Evolutionary conservation across 331 rosid species (phyloP).

Genomic region (Malus hybrid): DNA sequence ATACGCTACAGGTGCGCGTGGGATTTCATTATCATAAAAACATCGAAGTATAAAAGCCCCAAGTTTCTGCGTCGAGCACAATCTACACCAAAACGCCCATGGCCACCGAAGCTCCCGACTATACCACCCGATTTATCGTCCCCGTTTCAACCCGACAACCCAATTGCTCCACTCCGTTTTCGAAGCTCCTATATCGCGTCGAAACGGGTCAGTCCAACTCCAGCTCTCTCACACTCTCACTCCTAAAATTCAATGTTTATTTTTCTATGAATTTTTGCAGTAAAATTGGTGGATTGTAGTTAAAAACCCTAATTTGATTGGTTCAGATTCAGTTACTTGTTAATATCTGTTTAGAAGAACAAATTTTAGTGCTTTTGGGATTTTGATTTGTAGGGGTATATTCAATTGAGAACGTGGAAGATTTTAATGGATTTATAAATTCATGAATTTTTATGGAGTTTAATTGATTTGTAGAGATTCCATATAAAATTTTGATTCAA

Average conservation of each 20-base stretch:
- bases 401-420: too few relatives aligned
- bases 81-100: constrained; percentile 28
- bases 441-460: too few relatives aligned
- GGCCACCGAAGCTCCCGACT: constrained; percentile 40
- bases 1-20: constrained; percentile 1
- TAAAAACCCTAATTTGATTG: neutral
- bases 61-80: neutral
- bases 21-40: neutral
- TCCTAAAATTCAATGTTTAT: neutral
- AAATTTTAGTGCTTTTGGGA: neutral
- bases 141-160: constrained; percentile 20
- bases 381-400: neutral
- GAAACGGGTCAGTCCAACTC: constrained; percentile 12
- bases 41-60: neutral
- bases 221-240: constrained; percentile 1
- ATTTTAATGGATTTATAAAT: too few relatives aligned
- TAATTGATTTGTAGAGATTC: too few relatives aligned
- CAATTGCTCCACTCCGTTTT: constrained; percentile 1
- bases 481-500: too few relatives aligned
- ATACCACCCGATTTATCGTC: constrained; percentile 14
- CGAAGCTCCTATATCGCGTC: constrained; percentile 11
- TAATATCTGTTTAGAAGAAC: neutral
- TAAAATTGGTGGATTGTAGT: neutral
- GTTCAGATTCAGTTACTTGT: neutral
- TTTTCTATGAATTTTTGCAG: too few relatives aligned